Evolutionary conservation across 1,139 yeast genomes (phyloP).

Genomic region (Geotrichum aggregatum): DNA sequence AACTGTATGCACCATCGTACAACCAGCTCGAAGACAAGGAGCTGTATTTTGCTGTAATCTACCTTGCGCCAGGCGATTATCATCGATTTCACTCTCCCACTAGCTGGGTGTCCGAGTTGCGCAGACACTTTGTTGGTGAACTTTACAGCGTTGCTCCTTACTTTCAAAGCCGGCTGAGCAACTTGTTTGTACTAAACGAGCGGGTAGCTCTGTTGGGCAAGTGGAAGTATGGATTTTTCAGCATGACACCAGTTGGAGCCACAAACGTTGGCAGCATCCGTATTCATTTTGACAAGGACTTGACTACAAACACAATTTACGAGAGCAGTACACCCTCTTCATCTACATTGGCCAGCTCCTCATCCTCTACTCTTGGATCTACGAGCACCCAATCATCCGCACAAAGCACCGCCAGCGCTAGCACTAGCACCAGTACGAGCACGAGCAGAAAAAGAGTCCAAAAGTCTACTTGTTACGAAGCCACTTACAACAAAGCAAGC

Average conservation of each 20-base stretch:
- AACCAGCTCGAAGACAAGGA: constrained; percentile 46
- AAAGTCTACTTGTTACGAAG: constrained; percentile 88
- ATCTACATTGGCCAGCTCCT: neutral
- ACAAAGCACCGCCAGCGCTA: constrained; percentile 8
- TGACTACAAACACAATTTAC: constrained; percentile 73
- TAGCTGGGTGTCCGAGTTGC: constrained; percentile 88
- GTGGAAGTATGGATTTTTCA: constrained; percentile 95
- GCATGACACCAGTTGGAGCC: constrained; percentile 99
- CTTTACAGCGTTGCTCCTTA: constrained; percentile 95
- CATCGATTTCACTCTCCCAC: constrained; percentile 96
- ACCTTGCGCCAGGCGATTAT: constrained; percentile 96
- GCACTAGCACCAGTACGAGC: constrained; percentile 20
- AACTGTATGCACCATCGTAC: constrained; percentile 30
- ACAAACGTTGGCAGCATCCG: constrained; percentile 96
- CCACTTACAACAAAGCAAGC: constrained; percentile 81
- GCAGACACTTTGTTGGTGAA: constrained; percentile 96
- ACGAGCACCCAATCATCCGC: constrained; percentile 16
- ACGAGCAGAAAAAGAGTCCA: constrained; percentile 38
- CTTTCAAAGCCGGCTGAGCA: constrained; percentile 81
- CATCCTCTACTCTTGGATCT: constrained; percentile 16
- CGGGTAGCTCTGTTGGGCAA: constrained; percentile 91
- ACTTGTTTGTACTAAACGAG: constrained; percentile 87
- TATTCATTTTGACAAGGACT: constrained; percentile 85
- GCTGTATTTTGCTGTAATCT: constrained; percentile 83
- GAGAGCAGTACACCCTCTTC: constrained; percentile 41